A percentile compares a stretch with the other conserved stretches of the same genome.
Conservation (phyloP, 768 basidiomycete genomes). For the Suillus clintonianus region DNA sequence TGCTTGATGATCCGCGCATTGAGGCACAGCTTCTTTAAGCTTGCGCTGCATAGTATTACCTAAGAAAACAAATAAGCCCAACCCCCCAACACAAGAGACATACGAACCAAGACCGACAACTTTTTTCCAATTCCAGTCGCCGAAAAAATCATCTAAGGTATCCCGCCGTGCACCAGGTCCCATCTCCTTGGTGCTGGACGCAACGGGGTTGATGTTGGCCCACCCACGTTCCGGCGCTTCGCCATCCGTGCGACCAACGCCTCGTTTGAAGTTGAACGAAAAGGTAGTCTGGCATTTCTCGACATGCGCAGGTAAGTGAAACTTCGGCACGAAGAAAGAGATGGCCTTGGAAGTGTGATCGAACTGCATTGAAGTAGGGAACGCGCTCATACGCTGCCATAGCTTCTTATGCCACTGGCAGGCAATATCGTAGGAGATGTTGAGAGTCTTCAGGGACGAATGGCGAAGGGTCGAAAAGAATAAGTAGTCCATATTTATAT, state of each 20-base stretch:
- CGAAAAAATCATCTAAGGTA: constrained; percentile 38
- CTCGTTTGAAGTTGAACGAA: constrained; percentile 28
- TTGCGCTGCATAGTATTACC: not conserved
- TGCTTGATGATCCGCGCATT: constrained; percentile 9
- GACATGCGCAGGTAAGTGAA: no score
- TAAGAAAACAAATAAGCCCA: not conserved
- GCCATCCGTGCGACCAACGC: constrained; percentile 34
- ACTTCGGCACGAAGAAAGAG: no score
- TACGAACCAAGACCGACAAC: constrained; percentile 14
- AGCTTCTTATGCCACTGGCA: no score
- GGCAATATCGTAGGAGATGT: no score
- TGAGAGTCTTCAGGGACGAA: no score
- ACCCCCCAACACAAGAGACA: constrained; percentile 8
- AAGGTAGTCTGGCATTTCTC: constrained; percentile 28
- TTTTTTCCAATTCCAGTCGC: constrained; percentile 41
- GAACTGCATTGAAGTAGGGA: no score
- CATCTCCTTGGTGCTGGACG: constrained; percentile 39
- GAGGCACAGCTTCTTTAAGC: constrained; percentile 8
- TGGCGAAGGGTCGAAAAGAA: no score
- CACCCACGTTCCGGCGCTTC: constrained; percentile 41
- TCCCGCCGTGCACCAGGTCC: constrained; percentile 33
- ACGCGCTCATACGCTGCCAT: no score
- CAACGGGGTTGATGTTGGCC: constrained; percentile 34
- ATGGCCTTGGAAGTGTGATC: no score
- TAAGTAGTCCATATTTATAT: constrained; percentile 19